Base-by-base conservation (phyloP, 73 alveolate genomes). In the Paramecium biaurelia region DNA sequence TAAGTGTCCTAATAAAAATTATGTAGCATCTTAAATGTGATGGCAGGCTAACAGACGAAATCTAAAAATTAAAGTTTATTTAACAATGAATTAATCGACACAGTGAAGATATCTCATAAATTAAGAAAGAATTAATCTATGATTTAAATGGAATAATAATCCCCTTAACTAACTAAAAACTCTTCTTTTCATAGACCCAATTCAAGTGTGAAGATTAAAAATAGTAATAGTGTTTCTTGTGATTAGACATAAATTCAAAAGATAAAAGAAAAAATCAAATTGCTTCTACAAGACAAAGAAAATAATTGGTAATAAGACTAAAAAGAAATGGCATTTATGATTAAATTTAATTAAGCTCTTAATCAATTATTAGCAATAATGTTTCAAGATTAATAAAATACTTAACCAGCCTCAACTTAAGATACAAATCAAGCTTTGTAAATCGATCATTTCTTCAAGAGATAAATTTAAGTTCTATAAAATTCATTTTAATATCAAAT, bases 1-100 rank as follows among this genome's bases (percentile, higher is more conserved):
- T 45, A 79, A 47, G 90, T 79, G 37, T 35, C 86, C 8, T 37
- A 72, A 38, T 8, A 79, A 26, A 79, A 79, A 41, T 45, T 79
- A 23, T 42, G 76, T 35, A 79, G 90, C 74, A 79, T 79, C 26
- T 42, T 79, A 47, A 79, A 79, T 79, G 90, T 79, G 45, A 79
- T 79, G 90, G 90, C 90, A 79, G 90, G 90, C 90, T 79, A 79
- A 79, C 90, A 79, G 90, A 41, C 15, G 41, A 79, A 79, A 79
- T 32, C 56, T 42, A 79, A 79, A 79, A 79, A 79, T 45, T 45
- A 79, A 43, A 12, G 63, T 30, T 42, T 30, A 26, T 79, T 79
- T 45, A 79, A 23, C 37, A 79, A 79, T 45, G 90, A 79, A 79
- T 45, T 79, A 23, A 79, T 79, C 15, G 90, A 79, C 70, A 79